These are phyloP conservation scores for Arthrobotrys sphaeroides DNA, from an alignment of 2,329 filamentous ascomycete species.

Conservation along the genomic window DNA sequence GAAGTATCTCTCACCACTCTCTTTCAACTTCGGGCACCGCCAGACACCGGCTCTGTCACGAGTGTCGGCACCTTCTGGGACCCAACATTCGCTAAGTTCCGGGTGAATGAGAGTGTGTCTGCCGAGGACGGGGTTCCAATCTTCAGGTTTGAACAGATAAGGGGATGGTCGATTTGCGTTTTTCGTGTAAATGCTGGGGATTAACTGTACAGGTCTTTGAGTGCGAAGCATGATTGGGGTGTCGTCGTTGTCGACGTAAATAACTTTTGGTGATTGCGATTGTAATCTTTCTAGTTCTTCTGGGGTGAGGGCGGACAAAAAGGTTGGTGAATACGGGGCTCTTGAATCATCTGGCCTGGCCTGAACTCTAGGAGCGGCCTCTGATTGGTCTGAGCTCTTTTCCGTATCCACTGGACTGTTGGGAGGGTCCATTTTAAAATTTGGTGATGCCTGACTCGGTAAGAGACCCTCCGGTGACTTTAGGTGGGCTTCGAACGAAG, in stretches of 20 bases:
- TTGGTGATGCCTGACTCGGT: neutral
- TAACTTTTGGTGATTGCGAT: neutral
- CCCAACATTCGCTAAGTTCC: slow-evolving; percentile 4
- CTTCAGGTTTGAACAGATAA: neutral
- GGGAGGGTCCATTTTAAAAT: neutral
- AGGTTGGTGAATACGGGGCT: neutral
- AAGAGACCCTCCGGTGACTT: too few species aligned
- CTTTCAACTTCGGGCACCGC: neutral
- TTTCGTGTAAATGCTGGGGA: neutral
- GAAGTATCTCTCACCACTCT: slow-evolving; percentile 2
- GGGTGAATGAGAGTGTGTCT: slow-evolving; percentile 3
- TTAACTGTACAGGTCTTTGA: neutral
- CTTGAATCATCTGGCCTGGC: neutral
- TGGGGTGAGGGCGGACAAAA: neutral
- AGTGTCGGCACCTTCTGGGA: neutral
- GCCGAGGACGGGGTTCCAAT: neutral
- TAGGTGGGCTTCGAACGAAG: too few species aligned
- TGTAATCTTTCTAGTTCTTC: neutral
- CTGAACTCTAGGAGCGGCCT: too few species aligned
- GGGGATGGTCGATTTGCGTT: neutral
- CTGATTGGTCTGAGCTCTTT: too few species aligned
- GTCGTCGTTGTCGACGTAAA: neutral
- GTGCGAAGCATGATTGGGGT: neutral
- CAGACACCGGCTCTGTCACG: neutral
- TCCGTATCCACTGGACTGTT: neutral